A percentile compares a stretch with the other conserved stretches of the same genome.
Evolutionary conservation across 306 rosid species (phyloP).

Genomic region (Vigna reflexopilosa): DNA sequence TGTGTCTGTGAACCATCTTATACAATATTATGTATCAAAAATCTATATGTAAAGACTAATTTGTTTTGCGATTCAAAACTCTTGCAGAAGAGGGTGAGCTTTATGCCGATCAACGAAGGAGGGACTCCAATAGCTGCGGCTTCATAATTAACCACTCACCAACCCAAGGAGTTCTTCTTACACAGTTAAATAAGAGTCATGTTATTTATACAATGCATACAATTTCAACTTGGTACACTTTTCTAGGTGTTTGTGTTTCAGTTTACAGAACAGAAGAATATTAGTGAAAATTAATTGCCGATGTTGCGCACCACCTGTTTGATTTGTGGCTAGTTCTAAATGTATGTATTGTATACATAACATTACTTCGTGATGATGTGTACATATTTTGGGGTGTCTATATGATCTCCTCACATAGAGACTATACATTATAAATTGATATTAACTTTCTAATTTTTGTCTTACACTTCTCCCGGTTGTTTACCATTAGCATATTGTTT

Average conservation of each 20-base stretch:
- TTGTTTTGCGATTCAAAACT: slow-evolving; percentile 9
- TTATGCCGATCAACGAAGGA: slow-evolving; percentile 62
- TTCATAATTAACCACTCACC: slow-evolving; percentile 42
- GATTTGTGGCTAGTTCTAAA: slow-evolving; percentile 26
- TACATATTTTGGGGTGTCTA: slow-evolving; percentile 11
- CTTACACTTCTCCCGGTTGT: background rate
- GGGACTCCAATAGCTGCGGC: slow-evolving; percentile 71
- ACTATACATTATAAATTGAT: background rate
- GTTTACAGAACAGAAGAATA: slow-evolving; percentile 25
- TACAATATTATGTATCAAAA: background rate
- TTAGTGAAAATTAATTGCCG: slow-evolving; percentile 22
- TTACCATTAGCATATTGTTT: background rate
- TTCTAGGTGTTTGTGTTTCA: slow-evolving; percentile 8
- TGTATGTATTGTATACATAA: slow-evolving; percentile 35
- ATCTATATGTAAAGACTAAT: slow-evolving; percentile 12
- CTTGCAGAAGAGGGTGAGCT: slow-evolving; percentile 92
- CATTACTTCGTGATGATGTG: slow-evolving; percentile 11
- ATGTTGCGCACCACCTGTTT: slow-evolving; percentile 5
- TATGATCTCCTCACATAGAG: background rate
- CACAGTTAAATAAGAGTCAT: slow-evolving; percentile 39
- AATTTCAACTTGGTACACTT: background rate
- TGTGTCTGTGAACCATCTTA: background rate
- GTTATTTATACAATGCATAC: slow-evolving; percentile 38
- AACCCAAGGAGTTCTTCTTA: slow-evolving; percentile 11
- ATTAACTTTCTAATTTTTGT: background rate